phyloP scores from a whole-genome alignment of 768 basidiomycete genomes.

The Lyophyllum atratum region DNA sequence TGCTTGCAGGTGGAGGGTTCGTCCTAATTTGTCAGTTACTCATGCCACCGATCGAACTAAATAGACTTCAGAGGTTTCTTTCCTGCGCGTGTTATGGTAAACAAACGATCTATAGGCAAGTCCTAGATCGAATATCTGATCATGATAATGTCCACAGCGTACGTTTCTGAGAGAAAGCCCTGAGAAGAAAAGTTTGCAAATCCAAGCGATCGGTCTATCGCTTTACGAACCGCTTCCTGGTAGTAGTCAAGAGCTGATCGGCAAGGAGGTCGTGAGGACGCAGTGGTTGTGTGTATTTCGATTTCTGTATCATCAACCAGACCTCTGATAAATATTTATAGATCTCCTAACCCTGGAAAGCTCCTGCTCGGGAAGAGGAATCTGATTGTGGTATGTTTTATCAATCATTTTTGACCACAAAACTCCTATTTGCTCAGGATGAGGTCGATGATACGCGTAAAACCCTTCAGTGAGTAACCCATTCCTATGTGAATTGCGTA shows the following conservation, averaged over 20 bases:
- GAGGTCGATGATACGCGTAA: slow-evolving; percentile 89
- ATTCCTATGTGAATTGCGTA: too few relatives aligned
- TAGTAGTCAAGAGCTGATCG: slow-evolving; percentile 70
- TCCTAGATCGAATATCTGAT: slow-evolving; percentile 9
- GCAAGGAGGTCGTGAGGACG: slow-evolving; percentile 86
- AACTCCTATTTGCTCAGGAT: slow-evolving; percentile 48
- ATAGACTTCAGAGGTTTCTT: slow-evolving; percentile 76
- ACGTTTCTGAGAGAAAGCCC: slow-evolving; percentile 80
- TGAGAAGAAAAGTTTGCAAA: slow-evolving; percentile 79
- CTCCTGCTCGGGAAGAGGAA: slow-evolving; percentile 77
- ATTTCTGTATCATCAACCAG: slow-evolving; percentile 2
- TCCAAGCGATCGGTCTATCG: slow-evolving; percentile 95
- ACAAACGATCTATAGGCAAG: neutral
- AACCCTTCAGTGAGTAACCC: slow-evolving; percentile 78
- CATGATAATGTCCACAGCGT: slow-evolving; percentile 45
- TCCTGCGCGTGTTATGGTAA: slow-evolving; percentile 87
- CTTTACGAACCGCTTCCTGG: slow-evolving; percentile 90
- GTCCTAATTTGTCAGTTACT: slow-evolving; percentile 31
- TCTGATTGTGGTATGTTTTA: slow-evolving; percentile 72
- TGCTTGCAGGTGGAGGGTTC: slow-evolving; percentile 73
- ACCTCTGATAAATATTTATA: slow-evolving; percentile 24
- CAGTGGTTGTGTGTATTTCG: slow-evolving; percentile 83
- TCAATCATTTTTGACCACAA: neutral
- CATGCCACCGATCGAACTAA: slow-evolving; percentile 14
- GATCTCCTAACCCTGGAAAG: slow-evolving; percentile 67